Evolutionary conservation across 768 basidiomycete genomes (phyloP).

Genomic region (Glaciozyma antarctica): DNA sequence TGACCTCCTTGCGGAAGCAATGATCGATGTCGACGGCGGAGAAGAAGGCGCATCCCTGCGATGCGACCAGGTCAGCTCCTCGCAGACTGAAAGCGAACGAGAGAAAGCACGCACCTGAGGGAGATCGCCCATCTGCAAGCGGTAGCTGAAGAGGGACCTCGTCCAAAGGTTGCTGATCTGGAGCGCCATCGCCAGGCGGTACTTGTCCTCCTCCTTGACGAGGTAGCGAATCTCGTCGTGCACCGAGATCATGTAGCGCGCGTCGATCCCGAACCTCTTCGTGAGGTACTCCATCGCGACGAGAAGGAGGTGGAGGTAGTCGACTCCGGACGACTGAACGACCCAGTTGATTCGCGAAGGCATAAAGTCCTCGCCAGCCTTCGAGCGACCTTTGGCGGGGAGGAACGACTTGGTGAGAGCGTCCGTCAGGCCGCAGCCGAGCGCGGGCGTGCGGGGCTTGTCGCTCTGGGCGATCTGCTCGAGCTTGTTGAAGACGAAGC

Average conservation of each 20-base stretch:
- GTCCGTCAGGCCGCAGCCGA: conserved; percentile 86
- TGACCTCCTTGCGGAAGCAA: conserved; percentile 87
- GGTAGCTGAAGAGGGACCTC: conserved; percentile 75
- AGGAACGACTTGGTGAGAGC: conserved; percentile 86
- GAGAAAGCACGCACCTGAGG: conserved; percentile 59
- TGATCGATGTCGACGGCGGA: conserved; percentile 88
- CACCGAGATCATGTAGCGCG: conserved; percentile 89
- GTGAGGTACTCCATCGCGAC: conserved; percentile 87
- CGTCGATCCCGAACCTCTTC: conserved; percentile 67
- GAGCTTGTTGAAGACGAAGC: conserved; percentile 92
- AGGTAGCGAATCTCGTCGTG: conserved; percentile 96
- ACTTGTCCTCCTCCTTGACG: conserved; percentile 75
- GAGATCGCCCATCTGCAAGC: conserved; percentile 88
- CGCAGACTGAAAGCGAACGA: not conserved
- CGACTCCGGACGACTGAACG: conserved; percentile 95
- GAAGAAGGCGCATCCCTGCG: conserved; percentile 66
- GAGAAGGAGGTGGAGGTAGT: conserved; percentile 92
- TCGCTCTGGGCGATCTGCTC: conserved; percentile 87
- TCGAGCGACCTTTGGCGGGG: conserved; percentile 44
- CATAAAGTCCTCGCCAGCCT: conserved; percentile 69
- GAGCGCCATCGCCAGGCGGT: conserved; percentile 80
- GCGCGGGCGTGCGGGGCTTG: conserved; percentile 77
- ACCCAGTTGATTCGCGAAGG: conserved; percentile 99
- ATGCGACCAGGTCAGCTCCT: not conserved
- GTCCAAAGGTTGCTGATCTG: conserved; percentile 98